Evolutionary conservation across 495 filamentous ascomycete genomes (phyloP), one percentile per base, ranked within the genome.

Genomic region (Penicillium waksmanii): DNA sequence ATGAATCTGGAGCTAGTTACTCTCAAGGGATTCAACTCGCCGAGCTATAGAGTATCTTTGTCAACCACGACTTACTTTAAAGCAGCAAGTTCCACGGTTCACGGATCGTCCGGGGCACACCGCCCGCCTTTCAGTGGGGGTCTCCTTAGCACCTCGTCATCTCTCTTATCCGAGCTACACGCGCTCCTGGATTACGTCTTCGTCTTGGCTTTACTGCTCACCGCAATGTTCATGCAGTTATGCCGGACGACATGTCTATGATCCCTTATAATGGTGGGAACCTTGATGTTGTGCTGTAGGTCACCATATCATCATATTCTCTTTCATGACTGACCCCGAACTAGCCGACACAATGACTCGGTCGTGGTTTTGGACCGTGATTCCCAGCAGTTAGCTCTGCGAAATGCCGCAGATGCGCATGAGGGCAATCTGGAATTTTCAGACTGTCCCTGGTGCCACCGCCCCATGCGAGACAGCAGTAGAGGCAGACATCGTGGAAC

Each of bases 321-420:
- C 12, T 40, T 35, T 12, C 11, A 42, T 49, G 13, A 51, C 58
- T 56, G 47, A 65, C 51, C 57, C 35, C 38, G 12, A 53, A 23
- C 55, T 38, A 98, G 94, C 31, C 95, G 95, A 62, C 92, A 97
- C 71, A 88, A 93, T 66, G 89, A 95, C 70, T 88, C 93, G 4
- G 87, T 98, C 53, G 96, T 98, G 19, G 85, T 98, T 49, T 92
- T 89, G 66, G 93, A 98, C 73, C 88, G 86, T 42, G 81, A 88
- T 46, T 96, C 92, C 7, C 87, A 88, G 55, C 91, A 93, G 61
- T 84, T 98, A 60, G 90, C 88, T 62, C 87, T 97, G 54, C 85
- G 87, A 53, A 87, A 88, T 66, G 78, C 83, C 5, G 77, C 81
- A 21, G 76, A 78, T 19, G 66, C 64, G 35, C 56, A 69, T 36